Conservation (phyloP, 306 rosid species). For the Cyclanthera cordifolia region DNA sequence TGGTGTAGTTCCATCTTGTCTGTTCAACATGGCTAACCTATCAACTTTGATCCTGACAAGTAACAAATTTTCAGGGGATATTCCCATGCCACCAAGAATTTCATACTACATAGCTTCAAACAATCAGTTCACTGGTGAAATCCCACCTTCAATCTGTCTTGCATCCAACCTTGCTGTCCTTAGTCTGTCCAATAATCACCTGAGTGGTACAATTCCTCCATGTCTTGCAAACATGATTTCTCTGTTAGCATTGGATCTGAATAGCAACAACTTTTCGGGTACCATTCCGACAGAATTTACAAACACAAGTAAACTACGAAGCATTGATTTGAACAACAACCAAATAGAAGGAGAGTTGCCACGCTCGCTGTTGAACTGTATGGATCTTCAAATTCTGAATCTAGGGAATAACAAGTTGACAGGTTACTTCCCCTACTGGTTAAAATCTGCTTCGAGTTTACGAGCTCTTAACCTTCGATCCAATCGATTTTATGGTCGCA, state of each 20-base stretch:
- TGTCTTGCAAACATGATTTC: slow-evolving; percentile 1
- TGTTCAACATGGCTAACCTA: neutral
- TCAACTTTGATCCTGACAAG: neutral
- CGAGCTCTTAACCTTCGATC: slow-evolving; percentile 25
- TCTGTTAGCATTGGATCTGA: slow-evolving; percentile 20
- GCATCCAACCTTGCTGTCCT: neutral
- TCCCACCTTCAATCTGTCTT: slow-evolving; percentile 10
- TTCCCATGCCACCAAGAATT: neutral
- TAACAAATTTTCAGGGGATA: slow-evolving; percentile 23
- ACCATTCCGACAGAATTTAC: neutral
- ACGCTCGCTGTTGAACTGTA: slow-evolving; percentile 10
- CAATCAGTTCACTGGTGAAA: slow-evolving; percentile 18
- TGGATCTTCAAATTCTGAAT: slow-evolving; percentile 16
- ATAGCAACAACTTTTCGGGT: slow-evolving; percentile 22
- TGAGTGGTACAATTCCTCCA: slow-evolving; percentile 19
- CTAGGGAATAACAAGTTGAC: slow-evolving; percentile 25
- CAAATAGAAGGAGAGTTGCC: slow-evolving; percentile 27
- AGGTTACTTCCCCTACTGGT: slow-evolving; percentile 27
- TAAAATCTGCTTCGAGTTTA: slow-evolving; percentile 16
- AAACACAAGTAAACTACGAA: neutral
- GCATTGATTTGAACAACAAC: slow-evolving; percentile 20
- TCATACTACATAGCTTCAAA: neutral
- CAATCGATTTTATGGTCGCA: slow-evolving; percentile 25
- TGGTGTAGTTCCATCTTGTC: slow-evolving; percentile 22
- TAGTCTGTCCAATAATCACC: slow-evolving; percentile 7